Conservation (phyloP, 2,329 filamentous ascomycete species). For the Pseudocercospora eumusae region DNA sequence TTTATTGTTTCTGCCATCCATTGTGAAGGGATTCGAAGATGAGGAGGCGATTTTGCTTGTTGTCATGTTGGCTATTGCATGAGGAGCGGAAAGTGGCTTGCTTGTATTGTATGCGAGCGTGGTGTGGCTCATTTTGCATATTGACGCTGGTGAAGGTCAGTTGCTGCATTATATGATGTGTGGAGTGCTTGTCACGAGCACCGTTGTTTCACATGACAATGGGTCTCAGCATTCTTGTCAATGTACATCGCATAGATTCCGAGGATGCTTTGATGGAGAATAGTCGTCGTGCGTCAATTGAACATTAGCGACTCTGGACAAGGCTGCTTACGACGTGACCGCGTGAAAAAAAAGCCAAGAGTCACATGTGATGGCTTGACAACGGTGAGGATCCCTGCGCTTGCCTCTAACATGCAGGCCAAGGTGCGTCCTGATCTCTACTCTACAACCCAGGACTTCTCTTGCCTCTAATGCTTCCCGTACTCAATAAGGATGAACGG, state of each 20-base stretch:
- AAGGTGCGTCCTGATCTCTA: slow-evolving; percentile 10
- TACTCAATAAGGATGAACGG: no score
- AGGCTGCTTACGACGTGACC: background rate
- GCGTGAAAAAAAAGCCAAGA: background rate
- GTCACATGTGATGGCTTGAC: background rate
- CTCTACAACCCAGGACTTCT: background rate
- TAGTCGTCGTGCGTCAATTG: background rate
- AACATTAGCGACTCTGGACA: background rate
- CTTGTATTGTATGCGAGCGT: background rate
- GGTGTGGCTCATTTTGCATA: slow-evolving; percentile 4
- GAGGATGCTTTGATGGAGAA: background rate
- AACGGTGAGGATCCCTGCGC: background rate
- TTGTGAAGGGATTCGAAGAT: background rate
- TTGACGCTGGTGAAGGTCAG: slow-evolving; percentile 2
- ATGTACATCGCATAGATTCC: background rate
- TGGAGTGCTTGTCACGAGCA: background rate
- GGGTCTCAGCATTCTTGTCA: background rate
- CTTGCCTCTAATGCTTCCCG: background rate
- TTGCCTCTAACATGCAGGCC: background rate
- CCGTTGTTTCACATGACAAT: background rate
- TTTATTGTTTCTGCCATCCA: background rate
- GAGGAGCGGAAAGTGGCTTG: background rate
- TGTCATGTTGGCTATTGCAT: background rate
- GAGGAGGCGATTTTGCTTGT: background rate
- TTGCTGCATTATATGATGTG: background rate